Evolutionary conservation across 2,329 filamentous ascomycete species (phyloP), one percentile per base, ranked within the genome.

Genomic region (Colletotrichum sp.): DNA sequence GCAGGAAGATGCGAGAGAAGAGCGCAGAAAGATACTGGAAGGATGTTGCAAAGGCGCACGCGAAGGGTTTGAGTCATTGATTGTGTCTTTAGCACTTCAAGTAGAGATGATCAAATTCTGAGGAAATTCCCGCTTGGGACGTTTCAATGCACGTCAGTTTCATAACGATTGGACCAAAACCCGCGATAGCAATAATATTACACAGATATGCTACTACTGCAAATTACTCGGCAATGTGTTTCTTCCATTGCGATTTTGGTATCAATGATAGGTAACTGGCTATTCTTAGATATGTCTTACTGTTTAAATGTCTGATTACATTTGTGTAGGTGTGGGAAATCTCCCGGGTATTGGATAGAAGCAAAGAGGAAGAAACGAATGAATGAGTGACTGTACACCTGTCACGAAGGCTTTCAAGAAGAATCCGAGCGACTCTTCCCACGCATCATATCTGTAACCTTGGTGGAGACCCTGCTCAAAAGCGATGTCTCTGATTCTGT

Each of bases 1-100:
- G 89, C 4, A 89, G 88, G 75, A 77, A 75, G 9, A 80, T 88
- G 79, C 83, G 86, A 72, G 83, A 84, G 68, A 83, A 77, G 77
- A 86, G 82, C 16, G 85, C 84, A 9, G 77, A 60, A 28, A 81
- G 83, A 69, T 88, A 87, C 77, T 83, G 81, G 76, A 81, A 81
- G 39, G 86, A 85, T 77, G 85, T 87, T 3, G 81, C 82, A 64
- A 65, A 71, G 36, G 79, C 79, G 3, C 75, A 75, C 18, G 73
- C 71, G 4, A 80, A 79, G 67, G 79, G 79, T 21, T 34, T 80
- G 10, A 70, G 74, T 52, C 78, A 78, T 60, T 78, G 6, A 71
- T 9, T 21, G 2, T 34, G 12, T 59, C 13, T 28, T 16, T 9
- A 59, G 13, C 16, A 3, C 7, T 59, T 4, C n/a, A 24, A 13